Evolutionary conservation across 805 yeast genomes (phyloP).

Genomic region (Candida taoyuanica): DNA sequence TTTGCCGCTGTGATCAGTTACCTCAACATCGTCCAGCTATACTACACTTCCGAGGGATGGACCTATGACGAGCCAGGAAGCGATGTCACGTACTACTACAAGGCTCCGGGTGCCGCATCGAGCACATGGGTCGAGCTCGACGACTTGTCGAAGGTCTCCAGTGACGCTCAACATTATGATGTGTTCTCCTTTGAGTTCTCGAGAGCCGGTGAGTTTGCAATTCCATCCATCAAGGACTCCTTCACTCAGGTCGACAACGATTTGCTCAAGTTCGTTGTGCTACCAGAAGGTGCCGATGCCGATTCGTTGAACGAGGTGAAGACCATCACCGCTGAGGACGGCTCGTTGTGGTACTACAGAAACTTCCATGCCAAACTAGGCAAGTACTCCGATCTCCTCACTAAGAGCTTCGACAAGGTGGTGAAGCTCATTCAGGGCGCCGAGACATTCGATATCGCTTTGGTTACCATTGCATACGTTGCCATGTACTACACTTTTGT

Average conservation of each 20-base stretch:
- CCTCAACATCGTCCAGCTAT: constrained; percentile 60
- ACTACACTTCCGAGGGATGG: constrained; percentile 42
- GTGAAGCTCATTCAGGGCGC: constrained; percentile 56
- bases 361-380: constrained; percentile 48
- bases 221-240: constrained; percentile 40
- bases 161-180: constrained; percentile 40
- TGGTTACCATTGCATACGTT: constrained; percentile 73
- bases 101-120: constrained; percentile 29
- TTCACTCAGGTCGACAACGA: constrained; percentile 37
- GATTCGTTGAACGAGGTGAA: constrained; percentile 11
- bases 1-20: constrained; percentile 78
- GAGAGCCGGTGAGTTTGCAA: constrained; percentile 34
- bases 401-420: constrained; percentile 36
- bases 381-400: constrained; percentile 50
- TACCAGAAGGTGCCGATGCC: constrained; percentile 22
- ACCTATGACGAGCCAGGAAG: constrained; percentile 28
- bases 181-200: constrained; percentile 57
- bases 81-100: constrained; percentile 31
- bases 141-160: constrained; percentile 32
- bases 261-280: constrained; percentile 38
- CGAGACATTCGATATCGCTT: constrained; percentile 77
- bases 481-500: constrained; percentile 85
- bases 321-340: constrained; percentile 31
- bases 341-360: constrained; percentile 58
- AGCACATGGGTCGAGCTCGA: constrained; percentile 47